phyloP scores from a whole-genome alignment of 164 flowering plant species.

The Vitis riparia region DNA sequence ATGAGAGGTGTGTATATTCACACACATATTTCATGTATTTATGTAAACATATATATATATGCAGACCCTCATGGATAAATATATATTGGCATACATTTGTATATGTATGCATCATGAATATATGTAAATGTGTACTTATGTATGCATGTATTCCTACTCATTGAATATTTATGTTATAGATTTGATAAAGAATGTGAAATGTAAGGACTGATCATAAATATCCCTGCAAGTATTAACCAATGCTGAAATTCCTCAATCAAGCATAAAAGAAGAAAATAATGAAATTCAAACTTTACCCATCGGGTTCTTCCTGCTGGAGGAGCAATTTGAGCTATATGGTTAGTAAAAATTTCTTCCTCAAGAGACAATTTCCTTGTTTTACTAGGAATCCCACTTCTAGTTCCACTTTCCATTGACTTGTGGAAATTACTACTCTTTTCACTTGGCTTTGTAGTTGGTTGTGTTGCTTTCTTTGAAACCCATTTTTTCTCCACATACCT shows the following conservation, averaged over 20 bases:
- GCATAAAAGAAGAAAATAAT: background rate
- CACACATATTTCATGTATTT: too few species aligned
- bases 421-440: constrained; percentile 1
- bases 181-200: too few species aligned
- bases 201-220: too few species aligned
- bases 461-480: constrained; percentile 22
- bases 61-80: too few species aligned
- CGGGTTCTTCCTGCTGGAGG: constrained; percentile 22
- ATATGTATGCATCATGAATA: too few species aligned
- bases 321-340: constrained; percentile 13
- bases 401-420: constrained; percentile 6
- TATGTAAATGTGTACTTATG: too few species aligned
- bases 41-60: too few species aligned
- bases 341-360: constrained; percentile 36
- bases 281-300: constrained; percentile 22
- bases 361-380: constrained; percentile 43
- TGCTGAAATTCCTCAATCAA: background rate
- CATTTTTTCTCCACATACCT: constrained; percentile 58
- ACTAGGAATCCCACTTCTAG: constrained; percentile 14
- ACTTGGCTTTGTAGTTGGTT: constrained; percentile 11
- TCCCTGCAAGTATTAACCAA: background rate
- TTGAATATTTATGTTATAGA: too few species aligned
- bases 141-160: too few species aligned
- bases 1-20: too few species aligned
- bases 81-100: too few species aligned